A percentile compares a stretch with the other conserved stretches of the same genome.
Evolutionary conservation across 352 stramenopile species (phyloP).

Genomic region (Globisporangium uncinulatum): DNA sequence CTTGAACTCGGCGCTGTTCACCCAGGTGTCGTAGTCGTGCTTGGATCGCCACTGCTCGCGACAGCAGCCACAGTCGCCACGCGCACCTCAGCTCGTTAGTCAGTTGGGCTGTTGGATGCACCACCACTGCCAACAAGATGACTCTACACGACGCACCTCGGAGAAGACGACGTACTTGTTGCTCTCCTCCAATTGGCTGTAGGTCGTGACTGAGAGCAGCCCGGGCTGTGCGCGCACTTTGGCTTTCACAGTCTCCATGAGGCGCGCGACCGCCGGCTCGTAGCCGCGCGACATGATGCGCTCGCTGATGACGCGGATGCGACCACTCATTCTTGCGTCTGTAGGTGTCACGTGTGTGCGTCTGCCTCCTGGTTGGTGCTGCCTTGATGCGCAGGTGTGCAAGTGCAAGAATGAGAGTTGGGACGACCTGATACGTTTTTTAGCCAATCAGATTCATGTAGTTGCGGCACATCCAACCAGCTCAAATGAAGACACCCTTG

Average conservation of each 20-base stretch:
- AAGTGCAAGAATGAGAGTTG: not conserved
- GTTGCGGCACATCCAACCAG: too few species aligned
- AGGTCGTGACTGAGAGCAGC: conserved; percentile 72
- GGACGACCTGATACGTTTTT: too few species aligned
- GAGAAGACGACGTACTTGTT: conserved; percentile 89
- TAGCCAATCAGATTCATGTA: too few species aligned
- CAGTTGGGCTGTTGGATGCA: too few species aligned
- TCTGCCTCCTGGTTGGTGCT: too few species aligned
- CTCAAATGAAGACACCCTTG: too few species aligned
- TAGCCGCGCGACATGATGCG: conserved; percentile 86
- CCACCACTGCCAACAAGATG: not conserved
- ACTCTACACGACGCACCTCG: conserved; percentile 37
- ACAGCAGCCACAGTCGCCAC: not conserved
- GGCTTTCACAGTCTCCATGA: conserved; percentile 85
- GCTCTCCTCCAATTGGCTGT: conserved; percentile 65
- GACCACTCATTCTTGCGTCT: conserved; percentile 26
- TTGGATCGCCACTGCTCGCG: conserved; percentile 61
- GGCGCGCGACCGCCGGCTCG: conserved; percentile 71
- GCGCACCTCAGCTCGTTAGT: not conserved
- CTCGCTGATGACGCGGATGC: conserved; percentile 75
- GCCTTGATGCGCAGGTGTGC: not conserved
- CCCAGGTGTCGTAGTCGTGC: conserved; percentile 76
- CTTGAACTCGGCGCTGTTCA: conserved; percentile 73
- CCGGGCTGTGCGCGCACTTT: conserved; percentile 74
- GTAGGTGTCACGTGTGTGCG: not conserved